phyloP scores from a whole-genome alignment of 1,139 yeast genomes.

The Hansenula sp. region DNA sequence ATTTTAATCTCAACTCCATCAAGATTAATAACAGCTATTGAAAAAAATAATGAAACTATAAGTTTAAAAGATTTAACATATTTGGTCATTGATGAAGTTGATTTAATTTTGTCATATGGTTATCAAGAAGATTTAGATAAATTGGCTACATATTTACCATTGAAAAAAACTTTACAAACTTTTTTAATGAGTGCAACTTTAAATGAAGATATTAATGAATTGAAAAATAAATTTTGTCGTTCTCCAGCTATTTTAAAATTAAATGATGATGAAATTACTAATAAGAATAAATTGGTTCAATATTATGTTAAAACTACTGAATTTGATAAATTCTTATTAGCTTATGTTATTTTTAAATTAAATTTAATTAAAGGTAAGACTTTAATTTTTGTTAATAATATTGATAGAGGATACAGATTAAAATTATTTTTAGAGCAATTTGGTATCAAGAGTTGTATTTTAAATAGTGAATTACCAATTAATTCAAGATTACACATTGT shows the following conservation, averaged over 20 bases:
- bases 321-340: conserved; percentile 84
- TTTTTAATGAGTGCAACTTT: conserved; percentile 96
- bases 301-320: conserved; percentile 85
- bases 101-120: conserved; percentile 85
- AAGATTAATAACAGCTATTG: conserved; percentile 58
- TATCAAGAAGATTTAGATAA: conserved; percentile 78
- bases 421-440: conserved; percentile 91
- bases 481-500: conserved; percentile 93
- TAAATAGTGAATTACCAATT: conserved; percentile 89
- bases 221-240: conserved; percentile 77
- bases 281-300: conserved; percentile 64
- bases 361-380: conserved; percentile 89
- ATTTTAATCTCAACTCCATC: conserved; percentile 87
- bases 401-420: conserved; percentile 92
- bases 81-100: conserved; percentile 94
- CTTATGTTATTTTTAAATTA: conserved; percentile 89
- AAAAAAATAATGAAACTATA: conserved; percentile 35
- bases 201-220: conserved; percentile 74
- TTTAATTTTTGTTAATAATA: conserved; percentile 83
- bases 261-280: conserved; percentile 56
- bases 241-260: conserved; percentile 81
- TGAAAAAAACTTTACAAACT: conserved; percentile 75
- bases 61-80: conserved; percentile 54
- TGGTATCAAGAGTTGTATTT: conserved; percentile 83
- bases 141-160: conserved; percentile 60